Conservation (phyloP, 345 rosid species). For the Dimocarpus longan region DNA sequence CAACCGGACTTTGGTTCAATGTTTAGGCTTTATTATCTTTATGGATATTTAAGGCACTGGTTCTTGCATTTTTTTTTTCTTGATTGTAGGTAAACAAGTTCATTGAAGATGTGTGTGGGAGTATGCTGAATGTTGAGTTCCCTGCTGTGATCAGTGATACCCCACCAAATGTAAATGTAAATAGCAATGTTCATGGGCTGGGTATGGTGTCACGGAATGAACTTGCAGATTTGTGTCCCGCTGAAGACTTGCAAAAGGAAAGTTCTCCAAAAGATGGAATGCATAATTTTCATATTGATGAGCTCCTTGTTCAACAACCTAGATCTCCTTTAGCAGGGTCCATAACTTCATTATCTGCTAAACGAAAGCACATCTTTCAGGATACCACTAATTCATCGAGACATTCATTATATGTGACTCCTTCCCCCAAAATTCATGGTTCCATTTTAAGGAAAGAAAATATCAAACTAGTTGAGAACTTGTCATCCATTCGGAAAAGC, state of each 20-base stretch:
- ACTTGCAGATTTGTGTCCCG: conserved; percentile 32
- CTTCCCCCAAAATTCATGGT: conserved; percentile 56
- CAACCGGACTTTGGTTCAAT: not conserved
- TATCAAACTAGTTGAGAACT: conserved; percentile 35
- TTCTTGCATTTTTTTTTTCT: conserved; percentile 14
- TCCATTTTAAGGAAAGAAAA: conserved; percentile 47
- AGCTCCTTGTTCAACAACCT: conserved; percentile 25
- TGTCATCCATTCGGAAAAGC: conserved; percentile 47
- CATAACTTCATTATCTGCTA: conserved; percentile 37
- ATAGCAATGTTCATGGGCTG: conserved; percentile 24
- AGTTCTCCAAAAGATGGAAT: conserved; percentile 16
- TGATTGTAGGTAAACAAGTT: conserved; percentile 34
- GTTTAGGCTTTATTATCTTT: not conserved
- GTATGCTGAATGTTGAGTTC: conserved; percentile 21
- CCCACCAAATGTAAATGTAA: conserved; percentile 20
- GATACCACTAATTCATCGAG: conserved; percentile 36
- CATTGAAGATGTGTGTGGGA: conserved; percentile 18
- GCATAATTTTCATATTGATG: conserved; percentile 17
- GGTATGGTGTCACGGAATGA: conserved; percentile 34
- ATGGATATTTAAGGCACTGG: conserved; percentile 3
- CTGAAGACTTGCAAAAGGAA: conserved; percentile 24
- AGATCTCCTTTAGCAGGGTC: conserved; percentile 41
- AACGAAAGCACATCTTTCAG: conserved; percentile 31
- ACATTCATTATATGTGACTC: conserved; percentile 44
- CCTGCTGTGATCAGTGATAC: conserved; percentile 20